A percentile compares a stretch with the other conserved stretches of the same genome.
These are phyloP conservation scores for Tardiomyces blankii DNA, from an alignment of 1,139 yeast genomes.

Conservation along the genomic window DNA sequence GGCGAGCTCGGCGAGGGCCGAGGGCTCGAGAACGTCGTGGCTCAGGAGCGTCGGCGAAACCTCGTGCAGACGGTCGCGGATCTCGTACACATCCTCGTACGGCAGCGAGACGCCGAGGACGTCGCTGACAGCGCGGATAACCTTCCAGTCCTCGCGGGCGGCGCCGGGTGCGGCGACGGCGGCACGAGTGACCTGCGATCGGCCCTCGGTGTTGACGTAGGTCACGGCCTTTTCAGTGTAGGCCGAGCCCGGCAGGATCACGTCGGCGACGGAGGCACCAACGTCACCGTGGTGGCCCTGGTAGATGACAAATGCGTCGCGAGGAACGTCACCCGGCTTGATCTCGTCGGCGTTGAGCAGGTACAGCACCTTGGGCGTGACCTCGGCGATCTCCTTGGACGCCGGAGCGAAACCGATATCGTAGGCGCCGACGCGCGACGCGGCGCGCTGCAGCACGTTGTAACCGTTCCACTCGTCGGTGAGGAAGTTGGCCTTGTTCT, in stretches of 20 bases:
- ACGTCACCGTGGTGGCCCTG: constrained; percentile 91
- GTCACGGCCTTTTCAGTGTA: constrained; percentile 84
- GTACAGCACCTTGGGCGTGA: constrained; percentile 66
- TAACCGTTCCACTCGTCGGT: constrained; percentile 76
- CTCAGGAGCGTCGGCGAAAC: constrained; percentile 74
- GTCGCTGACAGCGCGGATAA: constrained; percentile 74
- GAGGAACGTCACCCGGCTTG: constrained; percentile 57
- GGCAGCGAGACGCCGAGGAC: constrained; percentile 63
- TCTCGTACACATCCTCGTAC: constrained; percentile 61
- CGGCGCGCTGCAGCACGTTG: constrained; percentile 75
- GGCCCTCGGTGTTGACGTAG: constrained; percentile 86
- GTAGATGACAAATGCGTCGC: constrained; percentile 80
- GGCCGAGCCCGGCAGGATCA: constrained; percentile 78
- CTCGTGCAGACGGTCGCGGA: constrained; percentile 63
- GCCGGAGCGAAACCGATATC: constrained; percentile 70
- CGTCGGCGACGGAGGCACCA: constrained; percentile 86
- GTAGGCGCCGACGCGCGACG: constrained; percentile 77
- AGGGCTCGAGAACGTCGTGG: constrained; percentile 67
- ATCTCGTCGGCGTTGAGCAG: constrained; percentile 81
- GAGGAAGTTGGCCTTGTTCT: constrained; percentile 46
- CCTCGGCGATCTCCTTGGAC: constrained; percentile 35
- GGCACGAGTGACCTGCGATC: constrained; percentile 78
- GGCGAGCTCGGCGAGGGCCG: constrained; percentile 53
- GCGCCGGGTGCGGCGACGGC: constrained; percentile 87
- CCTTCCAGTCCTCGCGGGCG: constrained; percentile 91